Evolutionary conservation across 495 filamentous ascomycete genomes (phyloP).

Genomic region (Melanomma pulvis-pyrius): DNA sequence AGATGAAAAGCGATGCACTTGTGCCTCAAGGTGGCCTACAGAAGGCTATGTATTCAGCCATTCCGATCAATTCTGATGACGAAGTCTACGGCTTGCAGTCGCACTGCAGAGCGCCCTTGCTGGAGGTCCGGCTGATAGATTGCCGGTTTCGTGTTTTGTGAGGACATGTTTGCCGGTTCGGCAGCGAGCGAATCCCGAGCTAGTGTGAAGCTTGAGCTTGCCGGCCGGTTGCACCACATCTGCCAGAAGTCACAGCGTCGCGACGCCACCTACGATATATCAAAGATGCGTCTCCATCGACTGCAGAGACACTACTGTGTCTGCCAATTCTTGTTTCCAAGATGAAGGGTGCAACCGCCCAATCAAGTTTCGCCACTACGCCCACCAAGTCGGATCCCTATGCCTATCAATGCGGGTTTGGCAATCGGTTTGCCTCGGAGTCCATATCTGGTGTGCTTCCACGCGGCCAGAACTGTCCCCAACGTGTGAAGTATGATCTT

Average conservation of each 20-base stretch:
- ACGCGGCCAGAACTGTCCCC: constrained; percentile 16
- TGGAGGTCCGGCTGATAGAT: not conserved
- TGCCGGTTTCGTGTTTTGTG: not conserved
- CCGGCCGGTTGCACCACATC: not conserved
- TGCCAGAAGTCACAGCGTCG: not conserved
- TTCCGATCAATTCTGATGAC: not conserved
- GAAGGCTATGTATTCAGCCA: not conserved
- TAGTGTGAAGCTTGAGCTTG: not conserved
- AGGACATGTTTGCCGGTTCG: not conserved
- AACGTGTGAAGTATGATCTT: constrained; percentile 19
- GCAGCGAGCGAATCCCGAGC: not conserved
- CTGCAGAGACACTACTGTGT: not conserved
- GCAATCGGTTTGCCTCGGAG: constrained; percentile 21
- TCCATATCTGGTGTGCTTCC: constrained; percentile 24
- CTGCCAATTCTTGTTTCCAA: constrained; percentile 2
- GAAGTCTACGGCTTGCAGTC: not conserved
- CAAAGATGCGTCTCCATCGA: not conserved
- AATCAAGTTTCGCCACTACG: not conserved
- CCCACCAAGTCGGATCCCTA: constrained; percentile 10
- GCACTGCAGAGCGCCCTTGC: not conserved
- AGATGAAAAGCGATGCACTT: not conserved
- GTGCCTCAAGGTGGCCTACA: not conserved
- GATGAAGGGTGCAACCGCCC: constrained; percentile 10
- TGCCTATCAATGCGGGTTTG: constrained; percentile 22
- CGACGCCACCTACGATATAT: not conserved